These are phyloP conservation scores for Fraxinus americana DNA, from an alignment of 257 asterid genomes.

Conservation along the genomic window DNA sequence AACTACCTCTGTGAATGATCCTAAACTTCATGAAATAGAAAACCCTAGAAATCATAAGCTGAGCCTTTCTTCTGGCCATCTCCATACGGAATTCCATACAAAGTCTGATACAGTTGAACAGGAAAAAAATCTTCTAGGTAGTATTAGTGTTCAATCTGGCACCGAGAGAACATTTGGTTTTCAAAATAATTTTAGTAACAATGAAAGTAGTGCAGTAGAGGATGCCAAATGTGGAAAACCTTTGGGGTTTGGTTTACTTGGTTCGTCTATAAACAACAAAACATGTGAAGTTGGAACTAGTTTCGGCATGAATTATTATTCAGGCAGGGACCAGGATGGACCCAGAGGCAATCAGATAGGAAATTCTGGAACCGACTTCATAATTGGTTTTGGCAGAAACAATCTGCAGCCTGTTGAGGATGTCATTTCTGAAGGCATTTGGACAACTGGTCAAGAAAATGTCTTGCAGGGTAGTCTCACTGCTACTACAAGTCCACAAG, in stretches of 20 bases:
- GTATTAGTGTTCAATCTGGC: slow-evolving; percentile 39
- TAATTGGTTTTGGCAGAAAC: slow-evolving; percentile 45
- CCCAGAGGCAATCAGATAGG: slow-evolving; percentile 38
- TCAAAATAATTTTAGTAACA: slow-evolving; percentile 30
- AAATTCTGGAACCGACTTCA: slow-evolving; percentile 51
- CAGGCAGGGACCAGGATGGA: slow-evolving; percentile 44
- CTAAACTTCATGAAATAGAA: slow-evolving; percentile 34
- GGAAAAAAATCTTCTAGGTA: slow-evolving; percentile 40
- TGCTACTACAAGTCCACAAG: slow-evolving; percentile 39
- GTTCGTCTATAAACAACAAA: slow-evolving; percentile 43
- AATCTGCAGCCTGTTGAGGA: slow-evolving; percentile 44
- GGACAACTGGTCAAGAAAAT: slow-evolving; percentile 57
- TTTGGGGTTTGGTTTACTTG: slow-evolving; percentile 42
- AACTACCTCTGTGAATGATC: slow-evolving; percentile 36
- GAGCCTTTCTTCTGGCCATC: slow-evolving; percentile 56
- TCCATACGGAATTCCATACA: slow-evolving; percentile 8
- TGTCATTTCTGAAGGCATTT: slow-evolving; percentile 44
- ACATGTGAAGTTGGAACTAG: slow-evolving; percentile 38
- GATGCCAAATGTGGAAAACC: slow-evolving; percentile 45
- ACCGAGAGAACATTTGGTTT: slow-evolving; percentile 37
- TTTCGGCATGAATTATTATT: slow-evolving; percentile 36
- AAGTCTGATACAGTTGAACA: slow-evolving; percentile 21
- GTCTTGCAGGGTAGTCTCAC: slow-evolving; percentile 47
- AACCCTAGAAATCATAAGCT: slow-evolving; percentile 48
- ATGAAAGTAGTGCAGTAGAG: slow-evolving; percentile 28